A percentile compares a stretch with the other conserved stretches of the same genome.
Evolutionary conservation across 768 basidiomycete genomes (phyloP).

Genomic region (Albatrellus ellisii): DNA sequence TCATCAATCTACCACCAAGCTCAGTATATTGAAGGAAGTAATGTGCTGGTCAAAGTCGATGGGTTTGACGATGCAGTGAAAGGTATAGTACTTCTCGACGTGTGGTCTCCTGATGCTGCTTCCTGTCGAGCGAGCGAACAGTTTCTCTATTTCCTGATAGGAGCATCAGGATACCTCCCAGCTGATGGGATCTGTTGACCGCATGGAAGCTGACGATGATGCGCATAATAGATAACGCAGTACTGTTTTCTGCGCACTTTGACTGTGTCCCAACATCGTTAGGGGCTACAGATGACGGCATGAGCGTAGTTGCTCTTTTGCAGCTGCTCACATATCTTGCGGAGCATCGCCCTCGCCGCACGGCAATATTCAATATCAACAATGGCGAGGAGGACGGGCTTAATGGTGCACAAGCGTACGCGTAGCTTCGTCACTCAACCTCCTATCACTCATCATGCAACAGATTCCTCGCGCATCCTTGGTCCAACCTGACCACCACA

Average conservation of each 20-base stretch:
- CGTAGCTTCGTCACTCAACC: constrained; percentile 5
- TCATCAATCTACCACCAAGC: constrained; percentile 22
- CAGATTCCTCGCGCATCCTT: constrained; percentile 64
- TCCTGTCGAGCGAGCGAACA: not conserved
- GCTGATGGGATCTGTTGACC: no score
- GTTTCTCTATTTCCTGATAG: not conserved
- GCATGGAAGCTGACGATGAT: not conserved
- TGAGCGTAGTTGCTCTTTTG: constrained; percentile 53
- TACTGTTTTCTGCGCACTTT: constrained; percentile 72
- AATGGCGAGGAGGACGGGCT: constrained; percentile 76
- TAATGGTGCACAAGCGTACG: constrained; percentile 56
- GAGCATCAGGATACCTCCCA: not conserved
- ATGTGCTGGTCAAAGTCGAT: constrained; percentile 52
- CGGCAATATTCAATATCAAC: constrained; percentile 74
- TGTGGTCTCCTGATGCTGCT: not conserved
- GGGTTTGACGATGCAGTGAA: constrained; percentile 28
- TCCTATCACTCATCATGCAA: not conserved
- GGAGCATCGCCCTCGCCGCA: constrained; percentile 35
- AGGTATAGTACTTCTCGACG: constrained; percentile 15
- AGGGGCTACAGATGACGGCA: constrained; percentile 71
- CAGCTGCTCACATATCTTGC: constrained; percentile 40
- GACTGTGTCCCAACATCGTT: constrained; percentile 68
- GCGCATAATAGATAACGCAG: constrained; percentile 22
- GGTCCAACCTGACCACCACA: constrained; percentile 47
- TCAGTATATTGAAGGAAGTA: constrained; percentile 53